A percentile compares a stretch with the other conserved stretches of the same genome.
phyloP scores from a whole-genome alignment of 2,329 filamentous ascomycete genomes.

The Neonectria faginata region DNA sequence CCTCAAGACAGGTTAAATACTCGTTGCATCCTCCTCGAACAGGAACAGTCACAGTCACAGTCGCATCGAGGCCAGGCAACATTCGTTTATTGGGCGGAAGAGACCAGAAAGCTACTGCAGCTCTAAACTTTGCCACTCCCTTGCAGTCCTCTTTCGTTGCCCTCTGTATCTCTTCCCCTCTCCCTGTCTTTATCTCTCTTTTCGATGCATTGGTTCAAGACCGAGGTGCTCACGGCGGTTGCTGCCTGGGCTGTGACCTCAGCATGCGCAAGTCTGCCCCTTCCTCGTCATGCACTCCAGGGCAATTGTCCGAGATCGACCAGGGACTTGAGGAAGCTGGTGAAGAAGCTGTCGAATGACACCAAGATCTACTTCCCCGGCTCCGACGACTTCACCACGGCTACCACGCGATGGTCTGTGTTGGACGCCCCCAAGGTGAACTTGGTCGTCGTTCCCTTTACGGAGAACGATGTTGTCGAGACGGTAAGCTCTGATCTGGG shows the following conservation, averaged over 20 bases:
- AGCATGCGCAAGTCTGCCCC: conserved; percentile 34
- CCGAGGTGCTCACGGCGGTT: conserved; percentile 45
- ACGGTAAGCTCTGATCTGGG: conserved; percentile 50
- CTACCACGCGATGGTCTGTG: conserved; percentile 59
- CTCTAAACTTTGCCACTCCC: background rate
- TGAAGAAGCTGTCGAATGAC: conserved; percentile 49
- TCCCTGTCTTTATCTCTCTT: no score
- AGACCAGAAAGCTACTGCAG: background rate
- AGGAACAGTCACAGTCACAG: background rate
- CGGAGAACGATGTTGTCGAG: conserved; percentile 61
- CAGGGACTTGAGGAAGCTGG: conserved; percentile 42
- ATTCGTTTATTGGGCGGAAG: background rate
- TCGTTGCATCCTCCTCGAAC: conserved; percentile 12
- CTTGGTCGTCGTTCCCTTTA: conserved; percentile 60
- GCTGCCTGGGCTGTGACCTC: conserved; percentile 43
- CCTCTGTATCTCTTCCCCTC: background rate
- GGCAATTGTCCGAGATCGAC: conserved; percentile 29
- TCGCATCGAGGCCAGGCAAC: background rate
- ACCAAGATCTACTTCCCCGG: conserved; percentile 58
- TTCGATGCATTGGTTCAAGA: conserved; percentile 33
- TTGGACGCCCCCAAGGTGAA: conserved; percentile 57
- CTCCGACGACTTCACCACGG: conserved; percentile 53
- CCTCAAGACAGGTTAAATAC: conserved; percentile 34
- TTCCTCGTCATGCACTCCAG: conserved; percentile 29
- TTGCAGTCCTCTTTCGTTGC: background rate